A percentile compares a stretch with the other conserved stretches of the same genome.
Evolutionary conservation across 306 rosid genomes (phyloP).

Genomic region (Leucaena leucocephala): DNA sequence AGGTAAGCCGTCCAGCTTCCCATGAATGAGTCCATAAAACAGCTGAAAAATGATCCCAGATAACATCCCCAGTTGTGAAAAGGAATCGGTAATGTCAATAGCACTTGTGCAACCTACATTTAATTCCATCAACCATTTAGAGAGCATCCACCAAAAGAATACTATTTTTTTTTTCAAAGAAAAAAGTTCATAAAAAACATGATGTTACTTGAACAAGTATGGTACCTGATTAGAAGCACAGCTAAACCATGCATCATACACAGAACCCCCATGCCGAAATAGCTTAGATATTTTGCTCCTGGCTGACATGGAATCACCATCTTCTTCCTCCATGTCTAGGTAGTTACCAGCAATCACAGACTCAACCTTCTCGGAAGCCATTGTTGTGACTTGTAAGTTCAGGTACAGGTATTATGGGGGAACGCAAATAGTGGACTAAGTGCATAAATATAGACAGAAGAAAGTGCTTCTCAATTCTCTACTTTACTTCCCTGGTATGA

Average conservation of each 20-base stretch:
- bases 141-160: neutral
- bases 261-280: slow-evolving; percentile 98
- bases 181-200: neutral
- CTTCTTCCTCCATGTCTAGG: slow-evolving; percentile 92
- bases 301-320: slow-evolving; percentile 55
- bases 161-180: neutral
- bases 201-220: neutral
- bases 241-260: slow-evolving; percentile 98
- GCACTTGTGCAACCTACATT: slow-evolving; percentile 96
- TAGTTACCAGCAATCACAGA: slow-evolving; percentile 92
- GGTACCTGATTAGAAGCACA: slow-evolving; percentile 93
- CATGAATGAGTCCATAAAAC: slow-evolving; percentile 84
- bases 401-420: slow-evolving; percentile 32
- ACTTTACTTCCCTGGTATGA: slow-evolving; percentile 35
- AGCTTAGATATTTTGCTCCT: slow-evolving; percentile 60
- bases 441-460: slow-evolving; percentile 48
- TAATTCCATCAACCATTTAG: slow-evolving; percentile 23
- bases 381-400: slow-evolving; percentile 42
- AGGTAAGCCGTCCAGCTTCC: slow-evolving; percentile 99
- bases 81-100: slow-evolving; percentile 91
- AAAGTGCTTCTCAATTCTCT: slow-evolving; percentile 31
- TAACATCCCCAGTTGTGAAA: slow-evolving; percentile 91
- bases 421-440: slow-evolving; percentile 44
- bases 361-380: slow-evolving; percentile 99
- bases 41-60: slow-evolving; percentile 95